A percentile compares a stretch with the other conserved stretches of the same genome.
phyloP scores from a whole-genome alignment of 768 basidiomycete genomes.

The Glaciozyma martinii region DNA sequence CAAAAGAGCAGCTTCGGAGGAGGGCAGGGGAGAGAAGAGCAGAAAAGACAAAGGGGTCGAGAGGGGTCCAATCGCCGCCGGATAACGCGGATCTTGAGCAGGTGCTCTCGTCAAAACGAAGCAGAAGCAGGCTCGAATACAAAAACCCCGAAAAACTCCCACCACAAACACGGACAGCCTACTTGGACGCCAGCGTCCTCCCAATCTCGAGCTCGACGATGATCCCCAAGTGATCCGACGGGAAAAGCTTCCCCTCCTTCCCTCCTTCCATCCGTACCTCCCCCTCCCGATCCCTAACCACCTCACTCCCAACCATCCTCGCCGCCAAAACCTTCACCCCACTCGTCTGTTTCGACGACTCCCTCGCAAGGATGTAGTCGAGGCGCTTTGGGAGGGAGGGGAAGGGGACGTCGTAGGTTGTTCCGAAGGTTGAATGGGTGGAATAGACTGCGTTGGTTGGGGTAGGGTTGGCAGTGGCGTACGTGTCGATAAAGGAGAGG shows the following conservation, averaged over 20 bases:
- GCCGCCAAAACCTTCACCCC: not conserved
- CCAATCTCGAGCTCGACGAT: not conserved
- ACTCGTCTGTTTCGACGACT: not conserved
- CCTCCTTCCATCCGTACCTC: not conserved
- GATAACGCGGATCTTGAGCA: too few relatives aligned
- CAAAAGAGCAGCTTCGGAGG: too few relatives aligned
- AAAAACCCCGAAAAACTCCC: too few relatives aligned
- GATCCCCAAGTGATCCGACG: not conserved
- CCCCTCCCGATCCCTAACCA: not conserved
- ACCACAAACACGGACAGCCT: too few relatives aligned
- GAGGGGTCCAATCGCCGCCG: too few relatives aligned
- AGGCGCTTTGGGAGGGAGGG: not conserved
- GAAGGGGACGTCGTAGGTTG: not conserved
- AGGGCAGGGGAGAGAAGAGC: too few relatives aligned
- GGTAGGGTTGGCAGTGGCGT: not conserved
- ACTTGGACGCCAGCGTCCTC: too few relatives aligned
- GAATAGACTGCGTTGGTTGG: not conserved
- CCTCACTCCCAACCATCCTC: not conserved
- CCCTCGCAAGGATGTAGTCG: not conserved
- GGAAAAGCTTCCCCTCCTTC: not conserved
- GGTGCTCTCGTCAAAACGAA: too few relatives aligned
- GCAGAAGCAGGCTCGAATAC: too few relatives aligned
- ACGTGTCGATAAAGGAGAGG: not conserved
- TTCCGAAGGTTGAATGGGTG: not conserved
- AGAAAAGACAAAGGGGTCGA: too few relatives aligned